Evolutionary conservation across 2,329 filamentous ascomycete genomes (phyloP).

Genomic region (Lachnellula cervina): DNA sequence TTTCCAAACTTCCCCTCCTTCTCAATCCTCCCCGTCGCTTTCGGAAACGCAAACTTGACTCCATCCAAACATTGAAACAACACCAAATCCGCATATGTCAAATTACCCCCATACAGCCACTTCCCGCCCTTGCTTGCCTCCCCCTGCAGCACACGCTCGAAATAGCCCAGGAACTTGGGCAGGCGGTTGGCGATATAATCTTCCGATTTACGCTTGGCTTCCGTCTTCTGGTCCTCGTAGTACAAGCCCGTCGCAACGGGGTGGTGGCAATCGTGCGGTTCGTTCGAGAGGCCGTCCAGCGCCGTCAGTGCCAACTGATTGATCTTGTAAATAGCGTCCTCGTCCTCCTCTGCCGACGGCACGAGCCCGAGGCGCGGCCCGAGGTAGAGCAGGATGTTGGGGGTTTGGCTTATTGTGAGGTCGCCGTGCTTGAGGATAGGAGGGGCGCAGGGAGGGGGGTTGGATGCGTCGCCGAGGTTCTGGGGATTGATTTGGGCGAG

Average conservation of each 20-base stretch:
- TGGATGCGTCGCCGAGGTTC: constrained; percentile 47
- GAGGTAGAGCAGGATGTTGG: constrained; percentile 70
- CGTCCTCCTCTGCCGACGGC: constrained; percentile 27
- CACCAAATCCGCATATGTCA: constrained; percentile 63
- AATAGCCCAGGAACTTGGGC: constrained; percentile 69
- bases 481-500: constrained; percentile 41
- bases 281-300: constrained; percentile 61
- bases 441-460: constrained; percentile 62
- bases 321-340: constrained; percentile 49
- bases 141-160: constrained; percentile 58
- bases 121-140: constrained; percentile 53
- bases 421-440: constrained; percentile 55
- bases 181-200: constrained; percentile 58
- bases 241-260: constrained; percentile 55
- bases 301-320: constrained; percentile 64
- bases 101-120: constrained; percentile 59
- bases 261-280: constrained; percentile 73
- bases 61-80: constrained; percentile 32
- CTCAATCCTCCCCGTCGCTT: constrained; percentile 53
- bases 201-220: constrained; percentile 51
- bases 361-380: constrained; percentile 33
- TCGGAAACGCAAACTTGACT: constrained; percentile 64
- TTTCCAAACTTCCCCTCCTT: constrained; percentile 46
- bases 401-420: constrained; percentile 62
- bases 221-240: constrained; percentile 73